Evolutionary conservation across 139 green algal species (phyloP), one percentile per base, ranked within the genome.

Genomic region (Zygnema circumcarinatum): DNA sequence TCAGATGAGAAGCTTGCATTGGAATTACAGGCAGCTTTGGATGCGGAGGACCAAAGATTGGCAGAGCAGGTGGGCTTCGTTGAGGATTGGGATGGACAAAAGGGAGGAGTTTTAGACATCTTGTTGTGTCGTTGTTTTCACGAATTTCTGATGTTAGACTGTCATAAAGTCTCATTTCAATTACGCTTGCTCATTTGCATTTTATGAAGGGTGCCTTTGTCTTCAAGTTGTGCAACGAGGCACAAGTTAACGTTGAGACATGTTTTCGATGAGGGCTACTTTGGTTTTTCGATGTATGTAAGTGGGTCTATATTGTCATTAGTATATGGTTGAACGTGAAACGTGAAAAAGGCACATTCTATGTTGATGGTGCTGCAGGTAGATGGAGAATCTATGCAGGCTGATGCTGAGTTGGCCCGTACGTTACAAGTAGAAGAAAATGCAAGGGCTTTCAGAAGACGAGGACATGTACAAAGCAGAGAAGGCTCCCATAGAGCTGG

Each of bases 391-490:
- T 7, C 16, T 7, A 62, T 16, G 7, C 69, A 78, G 16, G 16
- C 69, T 25, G 69, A 78, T 42, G 69, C 69, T 40, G 69, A 39
- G 35, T 11, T 78, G 69, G 69, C 69, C 3, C 7, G 16, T 3
- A 78, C 16, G 69, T 11, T 78, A 3, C 69, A 78, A 42, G 69
- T 11, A 11, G 69, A 78, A 42, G 69, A 78, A 42, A 78, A 78
- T 42, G 69, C 69, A 3, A 39, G 69, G 11, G 69, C 69, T 78
- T 53, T 16, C 7, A 11, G 7, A 16, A 16, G 47, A 62, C 47
- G 47, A 62, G 47, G 47, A 16, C 16, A 25, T 16, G 7, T 7
- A 16, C 7, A 16, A 25, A 25, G 7, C 16, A 78, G 7, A 11
- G 16, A 11, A 78, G 69, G 69, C 3, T 25, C 3, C 16, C 3